These are phyloP conservation scores for Furcasterigmium sp. DNA, from an alignment of 2,329 filamentous ascomycete species.

Conservation along the genomic window DNA sequence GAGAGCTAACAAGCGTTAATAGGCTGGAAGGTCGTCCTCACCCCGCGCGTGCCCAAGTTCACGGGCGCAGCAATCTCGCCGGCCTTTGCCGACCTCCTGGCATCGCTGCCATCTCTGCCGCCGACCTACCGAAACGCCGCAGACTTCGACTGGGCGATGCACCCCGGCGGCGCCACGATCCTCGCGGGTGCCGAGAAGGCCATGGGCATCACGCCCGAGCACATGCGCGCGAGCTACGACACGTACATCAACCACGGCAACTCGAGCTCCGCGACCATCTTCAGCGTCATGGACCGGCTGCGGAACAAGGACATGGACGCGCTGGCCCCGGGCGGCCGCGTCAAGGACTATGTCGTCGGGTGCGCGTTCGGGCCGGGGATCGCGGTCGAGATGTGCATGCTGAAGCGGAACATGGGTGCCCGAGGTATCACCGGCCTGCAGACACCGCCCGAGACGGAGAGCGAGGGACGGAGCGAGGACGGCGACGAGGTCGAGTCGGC, in stretches of 20 bases:
- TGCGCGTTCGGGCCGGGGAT: constrained; percentile 69
- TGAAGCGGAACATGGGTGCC: constrained; percentile 42
- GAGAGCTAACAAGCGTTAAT: constrained; percentile 14
- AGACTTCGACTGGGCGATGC: constrained; percentile 70
- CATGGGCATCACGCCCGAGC: constrained; percentile 53
- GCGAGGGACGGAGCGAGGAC: constrained; percentile 36
- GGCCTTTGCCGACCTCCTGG: constrained; percentile 49
- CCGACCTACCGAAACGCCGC: constrained; percentile 35
- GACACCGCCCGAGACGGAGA: constrained; percentile 51
- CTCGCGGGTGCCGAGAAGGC: constrained; percentile 56
- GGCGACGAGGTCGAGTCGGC: constrained; percentile 25
- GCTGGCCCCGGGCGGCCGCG: constrained; percentile 41
- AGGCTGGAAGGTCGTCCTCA: constrained; percentile 64
- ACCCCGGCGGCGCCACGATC: constrained; percentile 64
- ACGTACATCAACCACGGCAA: constrained; percentile 66
- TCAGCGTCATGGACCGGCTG: constrained; percentile 60
- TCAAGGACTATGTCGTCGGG: constrained; percentile 55
- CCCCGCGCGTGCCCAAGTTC: constrained; percentile 54
- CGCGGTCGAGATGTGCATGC: constrained; percentile 61
- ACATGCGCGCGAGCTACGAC: constrained; percentile 65
- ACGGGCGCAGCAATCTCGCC: constrained; percentile 45
- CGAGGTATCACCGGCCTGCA: constrained; percentile 31
- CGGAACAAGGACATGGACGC: constrained; percentile 56
- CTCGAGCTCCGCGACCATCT: constrained; percentile 63
- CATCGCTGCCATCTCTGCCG: constrained; percentile 40